Evolutionary conservation across 371 early-diverging fungal genomes (phyloP), one percentile per base, ranked within the genome.

Genomic region (Mortierella sp.): DNA sequence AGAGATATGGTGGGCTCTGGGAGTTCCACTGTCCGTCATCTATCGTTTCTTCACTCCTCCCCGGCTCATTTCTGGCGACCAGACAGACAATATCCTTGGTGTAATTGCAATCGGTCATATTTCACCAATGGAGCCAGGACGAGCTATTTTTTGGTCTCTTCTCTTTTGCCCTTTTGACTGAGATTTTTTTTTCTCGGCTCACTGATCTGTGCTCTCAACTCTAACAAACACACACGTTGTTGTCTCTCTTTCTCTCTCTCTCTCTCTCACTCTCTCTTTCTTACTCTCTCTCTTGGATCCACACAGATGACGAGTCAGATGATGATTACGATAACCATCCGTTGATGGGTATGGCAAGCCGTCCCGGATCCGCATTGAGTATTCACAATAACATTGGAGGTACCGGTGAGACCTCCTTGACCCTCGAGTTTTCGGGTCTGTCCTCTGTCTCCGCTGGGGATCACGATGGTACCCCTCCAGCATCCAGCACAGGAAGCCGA

Each of bases 381-480:
- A 68, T 73, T 16, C 62, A 64, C 61, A 73, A 73, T 60, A 73
- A 53, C 30, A 47, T 68, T 16, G 74, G 74, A 7, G 74, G 74
- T 50, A 73, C 62, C 7, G 62, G 62, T 23, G 74, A 73, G 55
- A 67, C 68, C 2, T 73, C 74, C 15, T 37, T 73, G 43, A 68
- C 74, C 9, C 68, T 67, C 60, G 74, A 73, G 55, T 73, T 73
- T 18, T 68, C 68, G 23, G 74, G 64, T 47, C 64, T 73, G 74
- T 60, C 68, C n/a, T 73, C 74, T 1, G 74, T 67, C 7, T 68
- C 74, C n/a, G 68, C 68, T n/a, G 29, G 26, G 12, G 44, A 37
- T 14, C 37, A 37, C 9, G 37, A 37, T 37, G 37, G 37, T 37
- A 37, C 37, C 3, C 37, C 37, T 37, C 37, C 37, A 37, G 9